Conservation (phyloP, 192 early-diverging fungal species). For the Umbelopsis vinacea region DNA sequence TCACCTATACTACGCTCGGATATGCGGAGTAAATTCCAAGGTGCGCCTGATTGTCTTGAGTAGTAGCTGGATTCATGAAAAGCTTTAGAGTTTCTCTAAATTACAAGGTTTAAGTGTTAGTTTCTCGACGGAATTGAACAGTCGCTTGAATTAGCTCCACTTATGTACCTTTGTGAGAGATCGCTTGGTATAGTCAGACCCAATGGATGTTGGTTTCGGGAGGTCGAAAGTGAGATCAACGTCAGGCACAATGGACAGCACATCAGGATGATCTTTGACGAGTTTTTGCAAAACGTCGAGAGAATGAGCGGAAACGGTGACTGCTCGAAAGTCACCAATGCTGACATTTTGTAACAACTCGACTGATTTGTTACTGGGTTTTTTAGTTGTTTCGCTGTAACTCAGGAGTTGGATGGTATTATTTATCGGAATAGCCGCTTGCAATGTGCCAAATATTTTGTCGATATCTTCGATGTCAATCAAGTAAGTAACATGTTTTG, state of each 20-base stretch:
- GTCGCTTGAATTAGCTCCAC: not conserved
- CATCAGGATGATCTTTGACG: conserved; percentile 11
- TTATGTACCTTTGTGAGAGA: not conserved
- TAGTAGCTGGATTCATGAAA: conserved; percentile 52
- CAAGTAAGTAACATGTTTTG: not conserved
- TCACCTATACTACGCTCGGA: conserved; percentile 62
- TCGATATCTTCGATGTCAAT: not conserved
- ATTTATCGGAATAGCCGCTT: not conserved
- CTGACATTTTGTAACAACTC: not conserved
- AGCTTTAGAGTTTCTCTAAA: conserved; percentile 70
- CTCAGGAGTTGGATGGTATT: not conserved
- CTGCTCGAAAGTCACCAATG: not conserved
- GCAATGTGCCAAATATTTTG: not conserved
- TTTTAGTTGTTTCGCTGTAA: not conserved
- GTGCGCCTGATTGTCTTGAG: conserved; percentile 62
- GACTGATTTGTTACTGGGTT: not conserved
- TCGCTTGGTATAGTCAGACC: not conserved
- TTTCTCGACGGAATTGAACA: conserved; percentile 53
- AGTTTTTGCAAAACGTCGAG: not conserved
- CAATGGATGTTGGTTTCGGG: conserved; percentile 19
- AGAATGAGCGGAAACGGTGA: not conserved
- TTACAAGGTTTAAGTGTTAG: conserved; percentile 45
- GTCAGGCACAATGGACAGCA: conserved; percentile 29
- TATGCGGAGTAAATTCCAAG: conserved; percentile 87
- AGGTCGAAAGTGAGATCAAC: conserved; percentile 27